Conservation (phyloP, 1,284 basidiomycete species). For the Pterula multifida region DNA sequence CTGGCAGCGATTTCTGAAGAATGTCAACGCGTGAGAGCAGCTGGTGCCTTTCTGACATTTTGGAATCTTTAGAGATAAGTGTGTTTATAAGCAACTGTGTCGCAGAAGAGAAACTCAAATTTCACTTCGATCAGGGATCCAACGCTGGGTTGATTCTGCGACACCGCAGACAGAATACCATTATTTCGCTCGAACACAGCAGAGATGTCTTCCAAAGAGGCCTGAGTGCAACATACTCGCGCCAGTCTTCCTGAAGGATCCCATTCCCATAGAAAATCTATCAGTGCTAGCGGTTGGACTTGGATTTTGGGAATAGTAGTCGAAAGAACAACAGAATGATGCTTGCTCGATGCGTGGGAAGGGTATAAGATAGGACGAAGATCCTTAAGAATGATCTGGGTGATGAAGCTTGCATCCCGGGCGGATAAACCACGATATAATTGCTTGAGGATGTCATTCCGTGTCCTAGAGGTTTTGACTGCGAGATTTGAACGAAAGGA, state of each 20-base stretch:
- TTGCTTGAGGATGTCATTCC: slow-evolving; percentile 32
- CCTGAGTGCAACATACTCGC: slow-evolving; percentile 39
- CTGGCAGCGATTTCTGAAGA: slow-evolving; percentile 27
- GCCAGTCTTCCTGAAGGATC: slow-evolving; percentile 45
- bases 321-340: slow-evolving; percentile 33
- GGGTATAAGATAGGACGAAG: slow-evolving; percentile 68
- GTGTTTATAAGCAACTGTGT: too few species aligned
- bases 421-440: slow-evolving; percentile 48
- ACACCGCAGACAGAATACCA: not conserved
- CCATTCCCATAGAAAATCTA: slow-evolving; percentile 63
- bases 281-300: slow-evolving; percentile 41
- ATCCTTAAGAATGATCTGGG: slow-evolving; percentile 79
- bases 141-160: not conserved
- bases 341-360: slow-evolving; percentile 28
- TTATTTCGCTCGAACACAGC: not conserved
- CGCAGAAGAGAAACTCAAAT: not conserved
- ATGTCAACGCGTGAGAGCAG: slow-evolving; percentile 40
- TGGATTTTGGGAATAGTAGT: slow-evolving; percentile 42
- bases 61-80: slow-evolving; percentile 61
- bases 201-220: slow-evolving; percentile 49
- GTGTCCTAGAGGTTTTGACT: slow-evolving; percentile 16
- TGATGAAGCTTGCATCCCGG: slow-evolving; percentile 49
- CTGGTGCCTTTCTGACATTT: slow-evolving; percentile 66
- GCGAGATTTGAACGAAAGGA: slow-evolving; percentile 21
- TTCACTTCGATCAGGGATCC: not conserved